Evolutionary conservation across 2,329 filamentous ascomycete genomes (phyloP).

Genomic region (Pseudogymnoascus sp.): DNA sequence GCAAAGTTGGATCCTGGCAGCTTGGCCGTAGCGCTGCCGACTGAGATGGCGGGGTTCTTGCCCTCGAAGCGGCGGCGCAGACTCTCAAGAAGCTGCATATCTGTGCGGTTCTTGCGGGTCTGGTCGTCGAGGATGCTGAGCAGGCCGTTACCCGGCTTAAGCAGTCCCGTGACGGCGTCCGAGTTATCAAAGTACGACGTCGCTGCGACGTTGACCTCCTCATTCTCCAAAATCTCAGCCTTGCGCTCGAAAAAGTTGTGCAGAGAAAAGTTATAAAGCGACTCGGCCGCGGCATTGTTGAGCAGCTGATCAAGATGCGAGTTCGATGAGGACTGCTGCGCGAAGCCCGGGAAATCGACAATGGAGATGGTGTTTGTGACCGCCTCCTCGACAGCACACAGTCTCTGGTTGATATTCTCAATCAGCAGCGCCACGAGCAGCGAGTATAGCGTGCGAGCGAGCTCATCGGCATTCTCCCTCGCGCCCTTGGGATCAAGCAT

Average conservation of each 20-base stretch:
- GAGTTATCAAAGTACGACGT: slow-evolving; percentile 98
- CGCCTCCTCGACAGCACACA: slow-evolving; percentile 78
- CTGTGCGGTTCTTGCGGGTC: slow-evolving; percentile 78
- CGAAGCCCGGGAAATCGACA: slow-evolving; percentile 93
- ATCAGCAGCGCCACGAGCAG: slow-evolving; percentile 90
- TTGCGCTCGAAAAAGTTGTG: slow-evolving; percentile 95
- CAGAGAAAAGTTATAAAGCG: slow-evolving; percentile 83
- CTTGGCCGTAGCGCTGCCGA: slow-evolving; percentile 64
- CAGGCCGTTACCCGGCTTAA: slow-evolving; percentile 88
- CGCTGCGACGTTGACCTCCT: slow-evolving; percentile 81
- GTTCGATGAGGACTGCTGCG: slow-evolving; percentile 72
- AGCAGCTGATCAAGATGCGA: slow-evolving; percentile 87
- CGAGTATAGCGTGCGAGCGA: slow-evolving; percentile 87
- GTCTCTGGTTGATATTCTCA: slow-evolving; percentile 81
- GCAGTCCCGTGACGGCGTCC: slow-evolving; percentile 80
- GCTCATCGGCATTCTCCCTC: slow-evolving; percentile 83
- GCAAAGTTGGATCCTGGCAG: slow-evolving; percentile 84
- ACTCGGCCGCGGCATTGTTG: slow-evolving; percentile 88
- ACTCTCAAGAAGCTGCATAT: slow-evolving; percentile 84
- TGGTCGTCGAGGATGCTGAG: slow-evolving; percentile 95
- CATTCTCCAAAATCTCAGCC: slow-evolving; percentile 85
- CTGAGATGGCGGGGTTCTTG: slow-evolving; percentile 84
- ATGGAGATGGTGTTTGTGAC: slow-evolving; percentile 92
- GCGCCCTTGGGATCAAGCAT: slow-evolving; percentile 93
- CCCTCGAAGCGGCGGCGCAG: slow-evolving; percentile 87